These are phyloP conservation scores for Neonectria faginata DNA, from an alignment of 2,329 filamentous ascomycete genomes.

Conservation along the genomic window DNA sequence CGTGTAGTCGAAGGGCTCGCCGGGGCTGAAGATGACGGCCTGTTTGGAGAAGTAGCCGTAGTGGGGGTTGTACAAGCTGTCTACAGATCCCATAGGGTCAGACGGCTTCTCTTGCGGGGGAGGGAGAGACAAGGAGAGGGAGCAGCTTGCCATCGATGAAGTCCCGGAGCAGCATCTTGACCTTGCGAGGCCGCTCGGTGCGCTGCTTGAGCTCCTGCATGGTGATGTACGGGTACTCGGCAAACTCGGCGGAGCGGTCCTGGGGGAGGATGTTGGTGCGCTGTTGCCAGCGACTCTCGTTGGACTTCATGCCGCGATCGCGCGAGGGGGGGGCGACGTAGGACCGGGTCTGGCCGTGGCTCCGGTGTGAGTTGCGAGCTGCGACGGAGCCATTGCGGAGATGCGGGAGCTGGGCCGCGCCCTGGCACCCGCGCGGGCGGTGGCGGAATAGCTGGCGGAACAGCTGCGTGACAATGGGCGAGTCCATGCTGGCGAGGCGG, in stretches of 20 bases:
- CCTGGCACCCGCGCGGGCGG: constrained; percentile 50
- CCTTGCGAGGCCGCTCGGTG: constrained; percentile 81
- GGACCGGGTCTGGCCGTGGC: constrained; percentile 40
- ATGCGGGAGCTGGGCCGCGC: constrained; percentile 40
- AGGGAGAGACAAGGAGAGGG: constrained; percentile 16
- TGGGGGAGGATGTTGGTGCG: constrained; percentile 78
- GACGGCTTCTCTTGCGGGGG: constrained; percentile 28
- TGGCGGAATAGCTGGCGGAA: constrained; percentile 57
- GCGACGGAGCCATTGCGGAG: constrained; percentile 41
- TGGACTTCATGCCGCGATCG: constrained; percentile 58
- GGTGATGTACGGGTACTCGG: constrained; percentile 85
- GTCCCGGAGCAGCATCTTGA: constrained; percentile 97
- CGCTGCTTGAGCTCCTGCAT: constrained; percentile 79
- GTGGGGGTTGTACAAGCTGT: constrained; percentile 92
- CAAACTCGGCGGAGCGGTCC: constrained; percentile 84
- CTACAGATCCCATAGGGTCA: constrained; percentile 58
- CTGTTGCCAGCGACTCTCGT: constrained; percentile 87
- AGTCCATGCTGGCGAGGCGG: constrained; percentile 75
- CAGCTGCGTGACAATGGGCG: constrained; percentile 79
- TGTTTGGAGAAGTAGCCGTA: constrained; percentile 98
- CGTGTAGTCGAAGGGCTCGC: constrained; percentile 90
- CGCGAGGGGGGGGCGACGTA: constrained; percentile 48
- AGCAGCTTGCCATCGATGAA: constrained; percentile 85
- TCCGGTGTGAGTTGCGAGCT: constrained; percentile 4
- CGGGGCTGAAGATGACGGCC: constrained; percentile 94